Evolutionary conservation across 345 rosid species (phyloP), one percentile per base, ranked within the genome.

Genomic region (Sapria himalayana): DNA sequence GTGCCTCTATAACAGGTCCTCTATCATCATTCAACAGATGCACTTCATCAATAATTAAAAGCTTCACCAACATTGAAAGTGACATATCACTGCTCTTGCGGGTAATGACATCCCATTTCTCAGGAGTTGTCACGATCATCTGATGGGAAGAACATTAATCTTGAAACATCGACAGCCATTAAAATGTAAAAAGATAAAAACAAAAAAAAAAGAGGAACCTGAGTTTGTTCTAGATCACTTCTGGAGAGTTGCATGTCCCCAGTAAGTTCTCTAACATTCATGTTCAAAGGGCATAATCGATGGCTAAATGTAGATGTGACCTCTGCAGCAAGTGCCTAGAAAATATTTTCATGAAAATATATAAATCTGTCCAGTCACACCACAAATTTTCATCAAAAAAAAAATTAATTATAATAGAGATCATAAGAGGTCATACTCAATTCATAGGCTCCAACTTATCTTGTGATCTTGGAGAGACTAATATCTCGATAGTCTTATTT

Each of bases 111-210:
- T 86, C 97, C 97, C 97, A 86, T 64, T 86, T 86, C 72, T 86
- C 97, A 33, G 97, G 97, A 18, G 97, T 86, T 48, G 97, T 86
- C 52, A 86, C 97, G 52, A 86, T 86, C 97, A 86, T 86, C 97
- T 86, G 62, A 66, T 53, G 31, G 25, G 35, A 29, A 29, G 17
- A 49, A 45, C 25, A 15, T 9, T 22, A 5, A 39, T n/a, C n/a
- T n/a, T n/a, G n/a, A n/a, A n/a, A n/a, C n/a, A n/a, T n/a, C n/a
- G n/a, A n/a, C n/a, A n/a, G n/a, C n/a, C n/a, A n/a, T n/a, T n/a
- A n/a, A n/a, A n/a, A n/a, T n/a, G n/a, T n/a, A n/a, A n/a, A n/a
- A n/a, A n/a, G n/a, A n/a, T n/a, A n/a, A n/a, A n/a, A n/a, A n/a
- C n/a, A n/a, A n/a, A n/a, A n/a, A 39, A 45, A 36, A 55, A 48